phyloP scores from a whole-genome alignment of 306 rosid genomes.

The Gillenia trifoliata region DNA sequence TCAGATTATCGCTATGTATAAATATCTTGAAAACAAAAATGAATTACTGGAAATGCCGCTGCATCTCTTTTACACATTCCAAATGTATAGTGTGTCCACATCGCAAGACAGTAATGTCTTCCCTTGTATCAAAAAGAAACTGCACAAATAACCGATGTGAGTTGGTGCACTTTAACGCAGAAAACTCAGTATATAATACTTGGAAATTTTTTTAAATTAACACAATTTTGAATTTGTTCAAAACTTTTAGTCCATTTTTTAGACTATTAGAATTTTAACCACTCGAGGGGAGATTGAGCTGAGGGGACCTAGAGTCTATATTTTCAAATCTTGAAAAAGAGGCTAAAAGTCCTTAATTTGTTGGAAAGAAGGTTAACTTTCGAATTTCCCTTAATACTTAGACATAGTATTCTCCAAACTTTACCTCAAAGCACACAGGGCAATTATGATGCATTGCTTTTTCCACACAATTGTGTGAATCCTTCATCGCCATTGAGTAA shows the following conservation, averaged over 20 bases:
- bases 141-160: constrained; percentile 26
- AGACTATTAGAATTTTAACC: too few species aligned
- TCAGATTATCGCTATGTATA: neutral
- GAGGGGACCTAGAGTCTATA: too few species aligned
- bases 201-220: too few species aligned
- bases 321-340: too few species aligned
- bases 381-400: too few species aligned
- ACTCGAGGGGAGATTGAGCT: too few species aligned
- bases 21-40: neutral
- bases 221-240: too few species aligned
- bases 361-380: too few species aligned
- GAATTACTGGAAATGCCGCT: constrained; percentile 52
- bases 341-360: too few species aligned
- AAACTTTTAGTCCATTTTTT: too few species aligned
- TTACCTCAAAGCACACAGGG: constrained; percentile 86
- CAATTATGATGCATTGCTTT: constrained; percentile 86
- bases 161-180: constrained; percentile 6
- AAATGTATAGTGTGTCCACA: constrained; percentile 67
- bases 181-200: neutral
- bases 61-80: constrained; percentile 62
- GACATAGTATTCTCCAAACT: neutral
- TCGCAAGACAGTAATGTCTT: constrained; percentile 60
- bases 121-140: constrained; percentile 68
- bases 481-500: constrained; percentile 56
- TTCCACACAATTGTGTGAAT: constrained; percentile 66